Conservation (phyloP, 495 filamentous ascomycete genomes). For the Staphylotrichum longicolle region DNA sequence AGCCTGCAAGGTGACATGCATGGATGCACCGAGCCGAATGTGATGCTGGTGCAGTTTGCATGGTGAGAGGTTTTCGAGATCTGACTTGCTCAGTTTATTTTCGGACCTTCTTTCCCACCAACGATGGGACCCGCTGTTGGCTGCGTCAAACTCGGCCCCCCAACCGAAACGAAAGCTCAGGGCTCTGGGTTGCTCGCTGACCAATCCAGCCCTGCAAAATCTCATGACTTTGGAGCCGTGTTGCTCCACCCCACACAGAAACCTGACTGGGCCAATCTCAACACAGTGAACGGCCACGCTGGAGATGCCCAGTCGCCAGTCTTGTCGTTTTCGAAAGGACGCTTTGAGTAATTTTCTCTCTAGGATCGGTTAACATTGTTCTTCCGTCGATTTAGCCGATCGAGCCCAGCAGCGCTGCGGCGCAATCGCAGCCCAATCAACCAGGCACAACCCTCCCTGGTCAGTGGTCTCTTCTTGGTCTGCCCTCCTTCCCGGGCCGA, state of each 20-base stretch:
- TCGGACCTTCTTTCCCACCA: constrained; percentile 29
- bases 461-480: background rate
- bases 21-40: constrained; percentile 21
- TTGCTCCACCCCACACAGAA: background rate
- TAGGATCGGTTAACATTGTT: too few species aligned
- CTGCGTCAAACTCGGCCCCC: background rate
- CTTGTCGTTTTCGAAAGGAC: background rate
- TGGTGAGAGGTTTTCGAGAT: background rate
- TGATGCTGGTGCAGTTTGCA: background rate
- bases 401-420: background rate
- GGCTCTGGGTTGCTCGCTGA: too few species aligned
- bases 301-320: background rate
- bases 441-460: constrained; percentile 14
- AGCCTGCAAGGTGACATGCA: constrained; percentile 23
- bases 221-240: background rate
- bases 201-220: too few species aligned
- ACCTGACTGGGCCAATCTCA: background rate
- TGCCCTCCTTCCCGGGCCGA: constrained; percentile 7
- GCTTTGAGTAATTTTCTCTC: too few species aligned
- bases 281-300: background rate
- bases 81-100: constrained; percentile 17
- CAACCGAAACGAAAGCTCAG: too few species aligned
- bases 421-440: constrained; percentile 19
- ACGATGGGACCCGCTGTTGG: background rate
- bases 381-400: background rate